Evolutionary conservation across 768 basidiomycete genomes (phyloP), one percentile per base, ranked within the genome.

Genomic region (Gyrodon lividus): DNA sequence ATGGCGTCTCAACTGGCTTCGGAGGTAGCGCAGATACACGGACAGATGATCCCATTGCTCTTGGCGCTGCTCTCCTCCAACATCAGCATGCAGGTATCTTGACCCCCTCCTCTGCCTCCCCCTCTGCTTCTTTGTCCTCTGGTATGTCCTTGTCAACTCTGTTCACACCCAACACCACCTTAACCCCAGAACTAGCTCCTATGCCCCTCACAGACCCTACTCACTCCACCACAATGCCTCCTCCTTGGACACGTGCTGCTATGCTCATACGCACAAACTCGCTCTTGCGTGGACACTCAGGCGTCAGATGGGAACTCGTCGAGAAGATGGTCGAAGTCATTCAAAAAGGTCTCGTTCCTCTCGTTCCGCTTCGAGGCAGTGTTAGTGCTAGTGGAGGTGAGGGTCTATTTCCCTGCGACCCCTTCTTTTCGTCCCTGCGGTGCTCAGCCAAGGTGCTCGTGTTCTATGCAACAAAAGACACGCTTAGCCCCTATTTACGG

Each of bases 21-120:
- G 92, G 91, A 35, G 91, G 90, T n/a, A 87, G 85, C 59, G 91
- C 91, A 10, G 87, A 92, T 65, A 92, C 90, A 1, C 81, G 91
- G 19, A 93, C 91, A 0, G 79, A 84, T 57, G 73, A 89, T 46
- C 83, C 89, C 19, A 64, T 87, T 53, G 72, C 84, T 9, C 83
- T 94, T 23, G 90, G 87, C 19, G 79, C 83, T 55, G 86, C 88
- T n/a, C 79, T 92, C n/a, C 75, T 92, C 23, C 90, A 93, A 63
- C 87, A 90, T 61, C 87, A 91, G 62, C 87, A 91, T 52, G 72
- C 74, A 46, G 92, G 92, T 31, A 81, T 92, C 2, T 5, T 70
- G 24, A 74, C 86, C 7, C 82, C 90, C 41, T 81, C 86, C 0
- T 77, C 82, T 9, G 54, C 53, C 4, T 48, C 66, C 3, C 52